Evolutionary conservation across 306 rosid species (phyloP), one percentile per base, ranked within the genome.

Genomic region (Trifolium repens): DNA sequence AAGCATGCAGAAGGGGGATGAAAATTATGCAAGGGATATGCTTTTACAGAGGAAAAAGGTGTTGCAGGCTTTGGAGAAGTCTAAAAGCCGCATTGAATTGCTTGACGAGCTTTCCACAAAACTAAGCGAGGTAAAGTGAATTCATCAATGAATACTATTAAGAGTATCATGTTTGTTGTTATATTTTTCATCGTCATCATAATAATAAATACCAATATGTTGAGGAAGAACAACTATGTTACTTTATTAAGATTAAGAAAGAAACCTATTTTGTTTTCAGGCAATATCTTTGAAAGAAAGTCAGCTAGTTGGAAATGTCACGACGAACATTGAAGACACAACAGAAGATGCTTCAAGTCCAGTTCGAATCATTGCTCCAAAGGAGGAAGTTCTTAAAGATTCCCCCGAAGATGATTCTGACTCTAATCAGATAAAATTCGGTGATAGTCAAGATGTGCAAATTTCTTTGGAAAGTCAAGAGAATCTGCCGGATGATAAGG

Each of bases 1-100:
- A 65, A 87, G 78, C 60, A 84, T 90, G 69, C 92, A 74, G 40
- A 86, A 74, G 37, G 96, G 97, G 83, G 86, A 86, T 77, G 98
- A 94, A 74, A 75, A 85, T 73, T 90, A 85, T 49, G 96, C 96
- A 6, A 89, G 96, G 83, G 96, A 91, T 30, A 75, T 83, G 11
- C 96, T 94, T 67, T 74, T 89, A 69, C 96, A 94, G 85, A 94
- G 93, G 83, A 94, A 94, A 89, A 92, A 89, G 81, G 90, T 94
- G 62, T 78, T 89, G 91, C 88, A 89, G 72, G 98, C 97, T 65
- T 80, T 94, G 85, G 91, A 90, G 77, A 94, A 90, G 64, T 89
- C 98, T 22, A 91, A 89, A 69, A 77, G 46, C 30, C 97, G 98
- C 67, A 90, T 90, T 62, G 87, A 92, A 65, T 84, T 94, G 84